phyloP scores from a whole-genome alignment of 2,329 filamentous ascomycete species.

The Thermochaetoides dissita region DNA sequence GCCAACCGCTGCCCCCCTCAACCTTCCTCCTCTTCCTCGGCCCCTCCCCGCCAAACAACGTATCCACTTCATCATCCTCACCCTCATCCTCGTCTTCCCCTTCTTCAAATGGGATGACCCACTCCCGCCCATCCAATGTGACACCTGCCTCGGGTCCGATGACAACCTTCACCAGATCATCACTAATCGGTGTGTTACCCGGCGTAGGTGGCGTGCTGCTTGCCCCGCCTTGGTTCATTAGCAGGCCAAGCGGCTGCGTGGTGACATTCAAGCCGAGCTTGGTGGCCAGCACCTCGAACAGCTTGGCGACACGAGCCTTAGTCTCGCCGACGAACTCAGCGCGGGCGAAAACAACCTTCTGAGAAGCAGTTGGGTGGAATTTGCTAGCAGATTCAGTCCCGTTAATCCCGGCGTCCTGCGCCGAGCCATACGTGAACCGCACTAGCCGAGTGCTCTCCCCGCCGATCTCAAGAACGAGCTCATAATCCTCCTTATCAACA shows the following conservation, averaged over 20 bases:
- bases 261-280: conserved; percentile 58
- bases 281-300: conserved; percentile 69
- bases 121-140: conserved; percentile 41
- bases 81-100: conserved; percentile 1
- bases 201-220: conserved; percentile 49
- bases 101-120: conserved; percentile 12
- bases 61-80: conserved; percentile 14
- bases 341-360: conserved; percentile 23
- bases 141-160: conserved; percentile 48
- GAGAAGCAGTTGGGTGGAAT: too few relatives aligned
- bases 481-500: conserved; percentile 58
- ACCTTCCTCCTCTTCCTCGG: conserved; percentile 33
- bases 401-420: neutral
- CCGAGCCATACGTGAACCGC: conserved; percentile 16
- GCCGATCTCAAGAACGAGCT: conserved; percentile 70
- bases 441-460: conserved; percentile 49
- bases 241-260: conserved; percentile 46
- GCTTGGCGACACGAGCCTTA: conserved; percentile 53
- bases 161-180: conserved; percentile 52
- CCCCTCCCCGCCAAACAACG: conserved; percentile 4
- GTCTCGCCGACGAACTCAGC: conserved; percentile 62
- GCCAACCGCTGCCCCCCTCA: conserved; percentile 17
- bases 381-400: neutral
- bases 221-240: conserved; percentile 52
- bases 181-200: conserved; percentile 54